Evolutionary conservation across 1,139 yeast genomes (phyloP).

Genomic region (Zygosaccharomyces sapae): DNA sequence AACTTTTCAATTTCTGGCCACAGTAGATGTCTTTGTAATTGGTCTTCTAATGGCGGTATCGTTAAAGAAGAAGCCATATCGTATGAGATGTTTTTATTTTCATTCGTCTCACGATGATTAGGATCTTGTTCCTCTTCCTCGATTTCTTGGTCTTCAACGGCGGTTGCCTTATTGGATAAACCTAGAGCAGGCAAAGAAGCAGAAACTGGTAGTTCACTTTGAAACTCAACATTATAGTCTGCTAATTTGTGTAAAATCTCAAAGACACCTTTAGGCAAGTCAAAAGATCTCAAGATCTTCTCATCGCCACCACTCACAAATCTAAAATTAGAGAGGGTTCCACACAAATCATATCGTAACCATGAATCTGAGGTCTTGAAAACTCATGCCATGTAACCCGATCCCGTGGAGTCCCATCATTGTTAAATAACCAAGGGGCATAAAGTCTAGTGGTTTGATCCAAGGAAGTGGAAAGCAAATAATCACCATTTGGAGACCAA

Average conservation of each 20-base stretch:
- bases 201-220: slow-evolving; percentile 47
- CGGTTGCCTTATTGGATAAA: slow-evolving; percentile 83
- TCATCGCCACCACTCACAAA: slow-evolving; percentile 97
- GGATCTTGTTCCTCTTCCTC: slow-evolving; percentile 41
- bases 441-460: slow-evolving; percentile 91
- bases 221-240: slow-evolving; percentile 39
- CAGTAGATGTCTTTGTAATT: slow-evolving; percentile 82
- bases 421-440: slow-evolving; percentile 52
- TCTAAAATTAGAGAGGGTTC: slow-evolving; percentile 55
- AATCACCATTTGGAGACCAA: slow-evolving; percentile 71
- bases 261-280: slow-evolving; percentile 79
- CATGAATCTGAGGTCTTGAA: slow-evolving; percentile 97
- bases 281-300: slow-evolving; percentile 83
- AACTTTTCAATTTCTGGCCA: slow-evolving; percentile 95
- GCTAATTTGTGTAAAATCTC: slow-evolving; percentile 54
- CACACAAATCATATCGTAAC: slow-evolving; percentile 91
- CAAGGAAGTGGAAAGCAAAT: slow-evolving; percentile 67
- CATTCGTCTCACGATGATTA: slow-evolving; percentile 41
- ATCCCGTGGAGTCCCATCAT: slow-evolving; percentile 33
- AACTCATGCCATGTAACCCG: slow-evolving; percentile 73
- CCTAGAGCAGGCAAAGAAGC: slow-evolving; percentile 94
- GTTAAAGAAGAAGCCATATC: slow-evolving; percentile 41
- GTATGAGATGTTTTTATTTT: slow-evolving; percentile 40
- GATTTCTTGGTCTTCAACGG: slow-evolving; percentile 45
- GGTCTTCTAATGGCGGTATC: slow-evolving; percentile 80